phyloP scores from a whole-genome alignment of 257 asterid species.

The Petunia axillaris region DNA sequence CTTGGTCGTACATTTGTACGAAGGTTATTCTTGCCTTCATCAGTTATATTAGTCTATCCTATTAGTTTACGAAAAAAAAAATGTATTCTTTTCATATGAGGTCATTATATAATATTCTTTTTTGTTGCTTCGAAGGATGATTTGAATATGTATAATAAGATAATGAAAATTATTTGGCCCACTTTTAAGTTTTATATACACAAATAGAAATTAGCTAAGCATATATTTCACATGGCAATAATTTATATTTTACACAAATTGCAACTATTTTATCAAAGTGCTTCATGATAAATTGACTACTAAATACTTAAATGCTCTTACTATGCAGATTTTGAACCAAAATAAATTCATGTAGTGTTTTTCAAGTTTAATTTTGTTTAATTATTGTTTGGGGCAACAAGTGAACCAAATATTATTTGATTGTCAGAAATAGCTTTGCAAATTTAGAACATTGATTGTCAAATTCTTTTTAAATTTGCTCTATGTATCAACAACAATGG shows the following conservation, averaged over 20 bases:
- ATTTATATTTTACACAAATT: neutral
- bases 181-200: neutral
- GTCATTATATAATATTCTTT: neutral
- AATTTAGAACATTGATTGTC: no score
- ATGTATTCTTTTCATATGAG: neutral
- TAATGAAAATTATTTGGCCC: neutral
- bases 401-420: no score
- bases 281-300: slow-evolving; percentile 18
- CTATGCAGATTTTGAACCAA: no score
- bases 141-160: neutral
- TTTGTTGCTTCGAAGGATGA: neutral
- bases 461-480: no score
- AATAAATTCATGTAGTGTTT: no score
- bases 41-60: slow-evolving; percentile 5
- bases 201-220: slow-evolving; percentile 6
- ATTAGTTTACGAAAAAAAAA: neutral
- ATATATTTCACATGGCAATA: slow-evolving; percentile 16
- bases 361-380: no score
- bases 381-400: no score
- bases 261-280: neutral
- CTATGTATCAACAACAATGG: no score
- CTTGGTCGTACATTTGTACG: no score
- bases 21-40: neutral
- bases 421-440: no score
- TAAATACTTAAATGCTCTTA: neutral